These are phyloP conservation scores for Nothophaeocryptopus gaeumannii DNA, from an alignment of 2,329 filamentous ascomycete species.

Conservation along the genomic window DNA sequence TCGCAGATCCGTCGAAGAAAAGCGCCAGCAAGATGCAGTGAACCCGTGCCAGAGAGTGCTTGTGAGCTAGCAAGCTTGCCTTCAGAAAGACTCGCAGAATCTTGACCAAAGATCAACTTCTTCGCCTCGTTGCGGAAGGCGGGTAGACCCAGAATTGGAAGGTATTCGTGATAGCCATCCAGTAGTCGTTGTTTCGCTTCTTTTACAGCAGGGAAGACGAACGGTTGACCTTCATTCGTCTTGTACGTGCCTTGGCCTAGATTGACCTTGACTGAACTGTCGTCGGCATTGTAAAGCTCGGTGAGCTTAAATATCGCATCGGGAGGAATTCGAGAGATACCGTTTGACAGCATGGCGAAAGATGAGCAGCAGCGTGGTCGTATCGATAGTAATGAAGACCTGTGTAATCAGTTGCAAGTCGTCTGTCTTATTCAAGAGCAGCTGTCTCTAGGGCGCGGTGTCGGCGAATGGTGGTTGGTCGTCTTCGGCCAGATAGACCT, in stretches of 20 bases:
- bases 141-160: slow-evolving; percentile 91
- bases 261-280: slow-evolving; percentile 93
- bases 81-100: slow-evolving; percentile 69
- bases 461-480: too few species aligned
- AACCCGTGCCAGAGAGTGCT: slow-evolving; percentile 95
- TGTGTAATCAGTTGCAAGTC: too few species aligned
- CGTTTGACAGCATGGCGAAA: not conserved
- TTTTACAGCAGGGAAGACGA: slow-evolving; percentile 89
- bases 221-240: slow-evolving; percentile 95
- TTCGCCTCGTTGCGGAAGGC: slow-evolving; percentile 90
- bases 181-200: slow-evolving; percentile 84
- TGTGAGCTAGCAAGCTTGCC: slow-evolving; percentile 85
- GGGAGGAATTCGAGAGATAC: not conserved
- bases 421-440: too few species aligned
- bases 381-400: too few species aligned
- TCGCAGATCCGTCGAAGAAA: slow-evolving; percentile 92
- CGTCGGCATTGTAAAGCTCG: slow-evolving; percentile 50
- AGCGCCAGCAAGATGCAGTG: slow-evolving; percentile 85
- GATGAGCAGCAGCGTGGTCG: not conserved
- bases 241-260: slow-evolving; percentile 97
- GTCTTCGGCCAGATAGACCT: too few species aligned
- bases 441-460: too few species aligned
- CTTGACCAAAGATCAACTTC: slow-evolving; percentile 79
- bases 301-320: slow-evolving; percentile 1
- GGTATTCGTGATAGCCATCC: slow-evolving; percentile 90